A percentile compares a stretch with the other conserved stretches of the same genome.
These are phyloP conservation scores for Teratosphaeria nubilosa DNA, from an alignment of 2,329 filamentous ascomycete species.

Conservation along the genomic window DNA sequence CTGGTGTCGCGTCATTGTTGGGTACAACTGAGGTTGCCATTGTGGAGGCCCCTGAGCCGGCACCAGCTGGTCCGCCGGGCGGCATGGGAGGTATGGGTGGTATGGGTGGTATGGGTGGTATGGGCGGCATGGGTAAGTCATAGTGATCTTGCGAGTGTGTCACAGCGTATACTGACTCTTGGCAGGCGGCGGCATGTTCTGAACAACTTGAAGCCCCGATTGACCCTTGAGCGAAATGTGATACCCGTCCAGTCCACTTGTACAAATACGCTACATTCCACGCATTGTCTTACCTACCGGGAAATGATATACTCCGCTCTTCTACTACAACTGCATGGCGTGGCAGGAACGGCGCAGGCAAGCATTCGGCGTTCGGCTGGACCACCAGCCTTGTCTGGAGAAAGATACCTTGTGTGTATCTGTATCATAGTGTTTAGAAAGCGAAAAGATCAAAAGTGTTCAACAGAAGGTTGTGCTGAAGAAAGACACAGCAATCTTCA, in stretches of 20 bases:
- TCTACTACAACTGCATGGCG: conserved; percentile 4
- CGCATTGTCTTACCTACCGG: conserved; percentile 3
- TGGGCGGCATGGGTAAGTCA: conserved; percentile 32
- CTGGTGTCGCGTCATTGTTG: conserved; percentile 89
- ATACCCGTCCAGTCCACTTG: conserved; percentile 1
- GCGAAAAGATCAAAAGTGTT: neutral
- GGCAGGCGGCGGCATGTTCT: neutral
- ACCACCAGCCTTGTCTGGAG: neutral
- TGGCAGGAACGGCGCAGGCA: neutral
- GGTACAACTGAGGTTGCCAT: conserved; percentile 98
- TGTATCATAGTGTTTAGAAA: conserved; percentile 13
- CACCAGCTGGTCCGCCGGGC: conserved; percentile 30
- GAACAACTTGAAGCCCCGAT: neutral
- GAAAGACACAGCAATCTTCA: no score
- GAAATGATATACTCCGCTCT: conserved; percentile 4
- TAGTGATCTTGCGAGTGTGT: neutral
- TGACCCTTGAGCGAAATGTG: neutral
- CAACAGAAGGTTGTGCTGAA: neutral
- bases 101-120: conserved; percentile 41
- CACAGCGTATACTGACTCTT: neutral
- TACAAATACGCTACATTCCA: conserved; percentile 1
- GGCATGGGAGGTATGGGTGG: conserved; percentile 53
- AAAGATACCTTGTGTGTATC: conserved; percentile 1
- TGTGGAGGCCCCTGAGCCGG: conserved; percentile 76
- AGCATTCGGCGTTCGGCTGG: neutral